Conservation (phyloP, 371 early-diverging fungal genomes). For the Syncephalastrum monosporum region DNA sequence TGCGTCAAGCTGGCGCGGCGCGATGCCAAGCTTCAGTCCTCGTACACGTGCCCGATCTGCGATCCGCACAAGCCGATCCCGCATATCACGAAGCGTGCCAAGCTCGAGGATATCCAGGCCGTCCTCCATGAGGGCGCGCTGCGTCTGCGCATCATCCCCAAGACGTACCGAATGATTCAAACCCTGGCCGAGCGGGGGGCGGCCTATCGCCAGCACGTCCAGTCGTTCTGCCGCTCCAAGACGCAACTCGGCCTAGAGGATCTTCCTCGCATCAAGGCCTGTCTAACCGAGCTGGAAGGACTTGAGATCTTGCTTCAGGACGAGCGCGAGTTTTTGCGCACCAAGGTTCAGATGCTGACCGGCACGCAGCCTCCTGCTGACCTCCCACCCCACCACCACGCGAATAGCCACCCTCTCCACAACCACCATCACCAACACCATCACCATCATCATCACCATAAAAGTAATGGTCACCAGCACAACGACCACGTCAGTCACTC, state of each 20-base stretch:
- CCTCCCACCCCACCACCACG: background rate
- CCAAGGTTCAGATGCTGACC: conserved; percentile 44
- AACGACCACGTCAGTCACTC: conserved; percentile 5
- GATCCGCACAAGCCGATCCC: conserved; percentile 38
- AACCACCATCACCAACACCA: conserved; percentile 14
- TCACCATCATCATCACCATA: background rate
- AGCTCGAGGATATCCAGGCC: conserved; percentile 42
- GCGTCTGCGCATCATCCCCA: conserved; percentile 51
- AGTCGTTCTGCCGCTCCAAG: conserved; percentile 41
- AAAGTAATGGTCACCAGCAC: too few species aligned
- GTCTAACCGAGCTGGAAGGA: conserved; percentile 60
- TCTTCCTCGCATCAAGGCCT: conserved; percentile 35
- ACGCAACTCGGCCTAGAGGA: conserved; percentile 35
- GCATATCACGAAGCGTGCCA: conserved; percentile 44
- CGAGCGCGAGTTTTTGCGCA: conserved; percentile 44
- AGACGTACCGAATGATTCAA: conserved; percentile 52
- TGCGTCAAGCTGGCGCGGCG: conserved; percentile 67
- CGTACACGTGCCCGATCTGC: conserved; percentile 75
- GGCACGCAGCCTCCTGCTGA: conserved; percentile 4
- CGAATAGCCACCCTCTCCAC: background rate
- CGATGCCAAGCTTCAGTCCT: conserved; percentile 49
- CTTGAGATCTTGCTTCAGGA: conserved; percentile 49
- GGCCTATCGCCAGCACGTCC: conserved; percentile 31
- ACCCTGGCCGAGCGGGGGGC: conserved; percentile 41
- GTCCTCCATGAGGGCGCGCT: conserved; percentile 42